Evolutionary conservation across 2,329 filamentous ascomycete species (phyloP), one percentile per base, ranked within the genome.

Genomic region (Aureobasidium sp.): DNA sequence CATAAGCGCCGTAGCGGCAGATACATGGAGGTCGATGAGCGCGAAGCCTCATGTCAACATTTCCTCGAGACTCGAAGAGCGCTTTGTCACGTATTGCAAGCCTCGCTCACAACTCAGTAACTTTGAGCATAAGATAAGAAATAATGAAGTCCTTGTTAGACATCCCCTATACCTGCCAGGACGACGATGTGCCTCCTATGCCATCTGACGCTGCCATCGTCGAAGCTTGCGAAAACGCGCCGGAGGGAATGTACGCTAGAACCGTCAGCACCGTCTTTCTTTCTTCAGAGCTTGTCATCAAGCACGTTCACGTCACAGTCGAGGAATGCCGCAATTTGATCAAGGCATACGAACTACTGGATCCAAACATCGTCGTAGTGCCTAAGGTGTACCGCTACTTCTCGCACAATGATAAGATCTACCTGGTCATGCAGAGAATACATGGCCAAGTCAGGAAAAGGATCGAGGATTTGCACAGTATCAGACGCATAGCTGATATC

Each of bases 311-410:
- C 27, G 50, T 53, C 50, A 23, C n/a, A 3, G 2, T 53, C 10
- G 50, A 53, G 5, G 50, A 53, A 53, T 53, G 50, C n/a, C 50
- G 50, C 50, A 53, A 53, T 9, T 34, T 39, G 12, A 23, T 53
- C 32, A 34, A 27, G 15, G 50, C 50, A 20, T 20, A 17, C 34
- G 15, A 34, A 39, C 3, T 53, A 2, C 20, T 53, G n/a, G 50
- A 53, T 39, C 32, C 50, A 37, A 13, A 20, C 3, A 27, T 53
- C 34, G 50, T 53, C 20, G 13, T 29, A 8, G n/a, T 53, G 2
- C 50, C 50, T 2, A 27, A 37, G 26, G 50, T 53, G n/a, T 53
- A 53, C 20, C 50, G 50, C 3, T 53, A 17, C 34, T 53, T 53
- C 20, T 37, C 34, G n/a, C 34, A 23, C 17, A 20, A 20, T 2